These are phyloP conservation scores for Annulohypoxylon maeteangense DNA, from an alignment of 495 filamentous ascomycete species.

Conservation along the genomic window DNA sequence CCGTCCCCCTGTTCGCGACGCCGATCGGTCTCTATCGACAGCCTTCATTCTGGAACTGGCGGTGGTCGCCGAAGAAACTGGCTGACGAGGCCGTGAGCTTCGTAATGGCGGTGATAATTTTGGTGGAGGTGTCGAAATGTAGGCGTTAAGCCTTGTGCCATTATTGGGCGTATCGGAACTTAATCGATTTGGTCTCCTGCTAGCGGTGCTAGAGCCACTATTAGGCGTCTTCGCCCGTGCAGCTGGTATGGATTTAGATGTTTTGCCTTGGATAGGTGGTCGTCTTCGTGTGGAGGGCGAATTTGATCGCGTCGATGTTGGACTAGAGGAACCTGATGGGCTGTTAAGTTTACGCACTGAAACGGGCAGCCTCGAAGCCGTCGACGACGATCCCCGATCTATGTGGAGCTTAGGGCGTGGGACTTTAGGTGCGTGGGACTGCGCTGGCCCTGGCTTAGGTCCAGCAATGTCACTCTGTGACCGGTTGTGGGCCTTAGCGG, in stretches of 20 bases:
- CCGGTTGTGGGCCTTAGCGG: conserved; percentile 55
- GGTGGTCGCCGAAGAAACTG: conserved; percentile 77
- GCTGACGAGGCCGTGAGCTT: conserved; percentile 82
- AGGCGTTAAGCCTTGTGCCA: conserved; percentile 63
- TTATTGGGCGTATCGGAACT: conserved; percentile 46
- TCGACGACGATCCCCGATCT: conserved; percentile 48
- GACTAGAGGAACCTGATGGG: conserved; percentile 56
- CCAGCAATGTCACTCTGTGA: conserved; percentile 62
- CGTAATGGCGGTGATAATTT: conserved; percentile 76
- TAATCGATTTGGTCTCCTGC: conserved; percentile 39
- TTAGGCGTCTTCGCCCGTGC: conserved; percentile 53
- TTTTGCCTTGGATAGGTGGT: conserved; percentile 51
- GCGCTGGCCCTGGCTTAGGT: conserved; percentile 47
- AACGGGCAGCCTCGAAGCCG: conserved; percentile 57
- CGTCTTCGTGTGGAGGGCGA: conserved; percentile 59
- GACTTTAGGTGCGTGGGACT: conserved; percentile 38
- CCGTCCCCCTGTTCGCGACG: conserved; percentile 51
- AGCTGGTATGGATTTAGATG: conserved; percentile 52
- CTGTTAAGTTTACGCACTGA: conserved; percentile 56
- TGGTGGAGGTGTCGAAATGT: conserved; percentile 60
- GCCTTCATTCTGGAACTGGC: conserved; percentile 70
- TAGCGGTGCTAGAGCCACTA: conserved; percentile 45
- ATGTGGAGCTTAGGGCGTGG: conserved; percentile 40
- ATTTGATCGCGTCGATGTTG: conserved; percentile 60
- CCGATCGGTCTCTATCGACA: conserved; percentile 53